These are phyloP conservation scores for Lactarius tabidus DNA, from an alignment of 768 basidiomycete genomes.

Conservation along the genomic window DNA sequence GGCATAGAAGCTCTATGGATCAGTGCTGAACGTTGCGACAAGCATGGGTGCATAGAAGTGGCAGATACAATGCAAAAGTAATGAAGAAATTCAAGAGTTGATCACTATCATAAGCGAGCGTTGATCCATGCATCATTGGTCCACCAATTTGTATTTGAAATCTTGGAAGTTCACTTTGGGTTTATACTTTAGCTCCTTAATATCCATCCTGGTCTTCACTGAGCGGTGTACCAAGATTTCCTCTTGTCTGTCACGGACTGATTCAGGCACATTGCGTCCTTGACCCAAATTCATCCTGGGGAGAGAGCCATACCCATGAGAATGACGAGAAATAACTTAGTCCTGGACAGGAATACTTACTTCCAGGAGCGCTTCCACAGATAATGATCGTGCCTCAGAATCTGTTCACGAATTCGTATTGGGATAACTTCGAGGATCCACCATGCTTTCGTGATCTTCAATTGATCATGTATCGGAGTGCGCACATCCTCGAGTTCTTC, in stretches of 20 bases:
- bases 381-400: neutral
- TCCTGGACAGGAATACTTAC: conserved; percentile 3
- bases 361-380: neutral
- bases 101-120: too few species aligned
- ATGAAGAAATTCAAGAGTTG: too few species aligned
- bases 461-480: conserved; percentile 52
- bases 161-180: conserved; percentile 31
- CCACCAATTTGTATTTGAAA: conserved; percentile 27
- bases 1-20: neutral
- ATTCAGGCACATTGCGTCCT: conserved; percentile 1
- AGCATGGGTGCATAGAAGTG: neutral
- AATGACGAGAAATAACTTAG: neutral
- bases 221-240: conserved; percentile 9
- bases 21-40: neutral
- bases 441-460: conserved; percentile 47
- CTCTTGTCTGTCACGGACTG: neutral
- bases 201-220: conserved; percentile 13
- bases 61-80: neutral
- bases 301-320: neutral
- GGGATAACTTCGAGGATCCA: conserved; percentile 59
- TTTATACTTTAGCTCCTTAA: conserved; percentile 30
- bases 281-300: conserved; percentile 5
- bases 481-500: conserved; percentile 61
- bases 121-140: conserved; percentile 23
- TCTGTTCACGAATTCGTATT: conserved; percentile 7